Percentiles rank a stretch among this genome's conserved stretches.
Conservation (phyloP, 768 basidiomycete species). For the Pleurotus sapidus region DNA sequence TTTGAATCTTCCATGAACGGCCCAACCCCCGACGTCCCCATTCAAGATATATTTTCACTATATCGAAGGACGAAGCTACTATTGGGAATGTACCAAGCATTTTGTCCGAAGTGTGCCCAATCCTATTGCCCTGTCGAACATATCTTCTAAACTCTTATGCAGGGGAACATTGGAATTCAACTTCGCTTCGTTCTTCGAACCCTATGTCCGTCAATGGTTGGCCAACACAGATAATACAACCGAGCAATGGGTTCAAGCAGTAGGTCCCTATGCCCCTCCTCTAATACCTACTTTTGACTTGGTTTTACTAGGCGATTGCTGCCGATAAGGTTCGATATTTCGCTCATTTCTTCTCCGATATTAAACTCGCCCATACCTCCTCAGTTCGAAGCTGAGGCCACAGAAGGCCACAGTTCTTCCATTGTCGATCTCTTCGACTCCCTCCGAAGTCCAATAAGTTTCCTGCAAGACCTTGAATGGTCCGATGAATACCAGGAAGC, state of each 20-base stretch:
- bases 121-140: neutral
- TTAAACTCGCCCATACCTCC: neutral
- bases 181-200: conserved; percentile 76
- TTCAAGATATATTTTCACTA: conserved; percentile 86
- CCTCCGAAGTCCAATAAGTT: conserved; percentile 83
- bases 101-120: conserved; percentile 60
- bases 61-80: conserved; percentile 78
- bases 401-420: conserved; percentile 90
- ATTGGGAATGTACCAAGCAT: conserved; percentile 77
- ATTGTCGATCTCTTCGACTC: conserved; percentile 97
- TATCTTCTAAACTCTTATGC: conserved; percentile 1
- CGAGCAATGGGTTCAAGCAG: conserved; percentile 89
- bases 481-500: conserved; percentile 87
- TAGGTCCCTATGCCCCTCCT: conserved; percentile 34
- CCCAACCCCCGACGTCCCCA: conserved; percentile 83
- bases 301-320: conserved; percentile 59
- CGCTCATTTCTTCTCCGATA: neutral
- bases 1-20: conserved; percentile 85
- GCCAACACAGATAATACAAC: conserved; percentile 88
- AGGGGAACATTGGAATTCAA: conserved; percentile 66
- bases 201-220: conserved; percentile 87
- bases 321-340: conserved; percentile 65
- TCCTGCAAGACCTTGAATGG: conserved; percentile 90
- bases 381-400: conserved; percentile 76
- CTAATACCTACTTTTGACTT: neutral